These are phyloP conservation scores for Trichoderma harzianum DNA, from an alignment of 2,329 filamentous ascomycete species.

Conservation along the genomic window DNA sequence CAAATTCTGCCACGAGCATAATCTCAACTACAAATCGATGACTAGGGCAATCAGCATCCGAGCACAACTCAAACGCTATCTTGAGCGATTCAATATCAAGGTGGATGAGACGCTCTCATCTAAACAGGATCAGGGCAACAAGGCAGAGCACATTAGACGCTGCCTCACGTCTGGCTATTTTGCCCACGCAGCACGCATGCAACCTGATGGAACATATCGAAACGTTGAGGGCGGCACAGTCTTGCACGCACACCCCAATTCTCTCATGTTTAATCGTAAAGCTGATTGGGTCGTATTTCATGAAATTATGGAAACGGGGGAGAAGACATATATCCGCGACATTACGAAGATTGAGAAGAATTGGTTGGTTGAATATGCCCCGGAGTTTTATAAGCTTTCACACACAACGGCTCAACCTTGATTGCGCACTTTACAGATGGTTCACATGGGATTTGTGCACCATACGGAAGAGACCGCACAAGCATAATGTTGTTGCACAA, in stretches of 20 bases:
- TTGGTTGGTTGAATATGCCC: slow-evolving; percentile 89
- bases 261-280: slow-evolving; percentile 93
- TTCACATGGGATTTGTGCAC: background rate
- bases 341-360: slow-evolving; percentile 88
- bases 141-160: slow-evolving; percentile 72
- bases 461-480: background rate
- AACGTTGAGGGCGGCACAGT: slow-evolving; percentile 77
- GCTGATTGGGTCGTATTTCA: slow-evolving; percentile 96
- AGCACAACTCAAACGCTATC: slow-evolving; percentile 78
- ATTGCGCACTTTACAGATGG: background rate
- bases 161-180: slow-evolving; percentile 92
- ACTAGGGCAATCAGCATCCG: slow-evolving; percentile 79
- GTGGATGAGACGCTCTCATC: slow-evolving; percentile 60
- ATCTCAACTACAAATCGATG: slow-evolving; percentile 83
- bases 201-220: slow-evolving; percentile 83
- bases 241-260: slow-evolving; percentile 85
- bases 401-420: slow-evolving; percentile 25
- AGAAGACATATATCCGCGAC: slow-evolving; percentile 87
- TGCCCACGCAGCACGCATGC: slow-evolving; percentile 89
- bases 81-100: slow-evolving; percentile 77
- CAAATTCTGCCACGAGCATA: slow-evolving; percentile 82
- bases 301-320: slow-evolving; percentile 83
- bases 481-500: background rate
- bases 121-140: slow-evolving; percentile 28
- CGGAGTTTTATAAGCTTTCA: slow-evolving; percentile 71